phyloP scores from a whole-genome alignment of 495 filamentous ascomycete species.

The Rostrohypoxylon terebratum region DNA sequence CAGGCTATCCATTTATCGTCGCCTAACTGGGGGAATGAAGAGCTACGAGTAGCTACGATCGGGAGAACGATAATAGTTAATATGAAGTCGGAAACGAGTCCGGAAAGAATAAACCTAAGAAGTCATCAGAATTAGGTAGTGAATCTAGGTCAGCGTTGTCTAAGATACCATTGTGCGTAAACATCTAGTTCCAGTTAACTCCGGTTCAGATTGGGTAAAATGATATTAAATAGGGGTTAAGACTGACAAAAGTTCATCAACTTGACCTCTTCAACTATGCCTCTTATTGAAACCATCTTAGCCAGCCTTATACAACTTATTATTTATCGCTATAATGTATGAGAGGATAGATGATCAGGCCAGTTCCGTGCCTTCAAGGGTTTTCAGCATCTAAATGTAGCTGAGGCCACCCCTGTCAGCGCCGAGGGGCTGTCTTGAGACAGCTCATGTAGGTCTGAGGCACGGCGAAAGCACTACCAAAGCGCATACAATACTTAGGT shows the following conservation, averaged over 20 bases:
- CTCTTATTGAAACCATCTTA: background rate
- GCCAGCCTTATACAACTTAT: background rate
- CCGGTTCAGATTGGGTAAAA: background rate
- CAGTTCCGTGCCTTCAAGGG: background rate
- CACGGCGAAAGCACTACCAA: background rate
- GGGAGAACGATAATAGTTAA: background rate
- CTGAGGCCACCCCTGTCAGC: background rate
- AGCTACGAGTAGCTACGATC: background rate
- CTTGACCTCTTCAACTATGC: background rate
- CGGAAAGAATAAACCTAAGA: constrained; percentile 1
- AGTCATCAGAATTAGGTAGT: background rate
- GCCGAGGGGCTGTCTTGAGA: background rate
- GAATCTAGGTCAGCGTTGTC: background rate
- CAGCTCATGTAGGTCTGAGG: background rate
- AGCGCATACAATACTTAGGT: background rate
- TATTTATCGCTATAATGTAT: background rate
- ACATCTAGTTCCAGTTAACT: constrained; percentile 6
- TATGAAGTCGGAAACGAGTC: background rate
- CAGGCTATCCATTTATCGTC: background rate
- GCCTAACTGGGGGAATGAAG: background rate
- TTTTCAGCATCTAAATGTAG: background rate
- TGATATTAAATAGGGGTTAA: background rate
- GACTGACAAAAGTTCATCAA: constrained; percentile 11
- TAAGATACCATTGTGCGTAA: constrained; percentile 8
- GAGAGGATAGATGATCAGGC: background rate